Evolutionary conservation across 2,329 filamentous ascomycete genomes (phyloP).

Genomic region (Pseudogymnoascus sp.): DNA sequence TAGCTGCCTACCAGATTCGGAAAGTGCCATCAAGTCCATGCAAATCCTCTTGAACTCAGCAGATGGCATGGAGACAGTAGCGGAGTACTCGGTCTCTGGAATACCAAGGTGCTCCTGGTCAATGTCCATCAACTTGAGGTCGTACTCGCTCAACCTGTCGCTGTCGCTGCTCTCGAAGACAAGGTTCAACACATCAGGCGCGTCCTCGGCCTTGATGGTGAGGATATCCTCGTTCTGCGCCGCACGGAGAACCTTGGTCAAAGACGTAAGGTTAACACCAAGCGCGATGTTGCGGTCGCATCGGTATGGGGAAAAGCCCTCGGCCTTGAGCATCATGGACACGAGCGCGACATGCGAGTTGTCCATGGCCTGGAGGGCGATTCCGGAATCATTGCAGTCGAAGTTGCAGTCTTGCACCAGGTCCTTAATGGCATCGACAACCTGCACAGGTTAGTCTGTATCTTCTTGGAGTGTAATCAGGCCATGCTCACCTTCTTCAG

Average conservation of each 20-base stretch:
- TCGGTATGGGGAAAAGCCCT: conserved; percentile 88
- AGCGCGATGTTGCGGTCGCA: conserved; percentile 99
- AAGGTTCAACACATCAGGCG: conserved; percentile 90
- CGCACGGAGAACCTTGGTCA: conserved; percentile 94
- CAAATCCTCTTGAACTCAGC: conserved; percentile 91
- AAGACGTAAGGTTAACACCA: conserved; percentile 89
- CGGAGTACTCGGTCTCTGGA: conserved; percentile 95
- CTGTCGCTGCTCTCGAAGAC: conserved; percentile 84
- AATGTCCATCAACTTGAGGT: conserved; percentile 99
- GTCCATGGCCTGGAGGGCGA: conserved; percentile 98
- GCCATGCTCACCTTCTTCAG: conserved; percentile 73
- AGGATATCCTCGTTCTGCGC: conserved; percentile 91
- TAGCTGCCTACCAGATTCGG: conserved; percentile 72
- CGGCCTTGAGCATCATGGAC: conserved; percentile 96
- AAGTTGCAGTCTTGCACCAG: conserved; percentile 99
- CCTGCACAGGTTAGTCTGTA: conserved; percentile 42
- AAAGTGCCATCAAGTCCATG: conserved; percentile 82
- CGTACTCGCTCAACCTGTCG: conserved; percentile 95
- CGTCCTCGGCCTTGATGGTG: conserved; percentile 95
- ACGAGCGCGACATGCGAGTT: conserved; percentile 99
- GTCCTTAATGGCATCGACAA: conserved; percentile 98
- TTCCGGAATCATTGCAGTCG: conserved; percentile 99
- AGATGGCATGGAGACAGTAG: conserved; percentile 82
- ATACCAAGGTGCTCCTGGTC: conserved; percentile 99
- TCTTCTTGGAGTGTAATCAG: background rate